phyloP scores from a whole-genome alignment of 2,329 filamentous ascomycete genomes.

The Ascocoryne sarcoides region DNA sequence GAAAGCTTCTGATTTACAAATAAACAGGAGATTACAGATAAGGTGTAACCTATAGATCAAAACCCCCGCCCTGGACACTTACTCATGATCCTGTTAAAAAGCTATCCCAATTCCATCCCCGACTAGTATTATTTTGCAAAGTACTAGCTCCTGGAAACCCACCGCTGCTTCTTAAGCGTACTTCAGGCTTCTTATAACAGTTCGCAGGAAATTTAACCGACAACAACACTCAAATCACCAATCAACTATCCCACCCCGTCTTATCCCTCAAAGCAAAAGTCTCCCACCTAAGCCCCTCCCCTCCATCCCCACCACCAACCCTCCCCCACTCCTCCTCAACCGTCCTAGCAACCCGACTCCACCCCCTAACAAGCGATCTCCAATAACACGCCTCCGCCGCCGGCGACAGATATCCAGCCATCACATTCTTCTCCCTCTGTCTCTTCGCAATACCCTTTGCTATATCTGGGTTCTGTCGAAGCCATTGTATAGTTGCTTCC shows the following conservation, averaged over 20 bases:
- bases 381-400: constrained; percentile 47
- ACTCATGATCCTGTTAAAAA: too few species aligned
- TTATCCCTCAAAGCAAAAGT: constrained; percentile 20
- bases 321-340: constrained; percentile 30
- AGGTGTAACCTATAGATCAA: too few species aligned
- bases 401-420: constrained; percentile 37
- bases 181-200: too few species aligned
- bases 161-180: too few species aligned
- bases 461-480: constrained; percentile 35
- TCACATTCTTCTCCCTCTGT: constrained; percentile 37
- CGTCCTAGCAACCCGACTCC: constrained; percentile 34
- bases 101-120: too few species aligned
- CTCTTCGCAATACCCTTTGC: constrained; percentile 39
- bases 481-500: constrained; percentile 36
- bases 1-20: too few species aligned
- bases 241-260: constrained; percentile 14
- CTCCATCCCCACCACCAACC: constrained; percentile 30
- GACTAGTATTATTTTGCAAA: too few species aligned
- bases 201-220: too few species aligned
- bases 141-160: too few species aligned
- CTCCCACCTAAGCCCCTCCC: constrained; percentile 24
- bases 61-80: too few species aligned
- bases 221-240: too few species aligned
- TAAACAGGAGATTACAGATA: too few species aligned
- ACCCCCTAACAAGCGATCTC: constrained; percentile 40